Evolutionary conservation across 768 basidiomycete species (phyloP).

Genomic region (Tricholoma sp.): DNA sequence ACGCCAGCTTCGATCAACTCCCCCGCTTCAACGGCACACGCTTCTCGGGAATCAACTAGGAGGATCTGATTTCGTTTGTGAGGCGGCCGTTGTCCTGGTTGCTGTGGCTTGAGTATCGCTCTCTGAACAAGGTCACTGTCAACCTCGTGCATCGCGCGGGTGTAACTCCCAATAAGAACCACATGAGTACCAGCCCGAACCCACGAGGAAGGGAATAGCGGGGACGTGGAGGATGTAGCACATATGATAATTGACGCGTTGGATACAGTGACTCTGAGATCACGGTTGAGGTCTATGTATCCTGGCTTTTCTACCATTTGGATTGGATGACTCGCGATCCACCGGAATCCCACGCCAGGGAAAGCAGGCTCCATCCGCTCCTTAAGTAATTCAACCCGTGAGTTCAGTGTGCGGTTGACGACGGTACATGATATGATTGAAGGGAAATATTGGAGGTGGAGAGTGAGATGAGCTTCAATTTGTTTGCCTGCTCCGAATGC

Average conservation of each 20-base stretch:
- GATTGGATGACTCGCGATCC: conserved; percentile 8
- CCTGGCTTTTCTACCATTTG: background rate
- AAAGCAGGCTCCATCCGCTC: conserved; percentile 19
- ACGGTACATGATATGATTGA: conserved; percentile 51
- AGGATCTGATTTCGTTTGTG: conserved; percentile 23
- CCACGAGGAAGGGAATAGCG: conserved; percentile 67
- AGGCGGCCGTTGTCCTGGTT: too few relatives aligned
- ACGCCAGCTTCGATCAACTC: conserved; percentile 64
- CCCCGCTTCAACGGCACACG: conserved; percentile 74
- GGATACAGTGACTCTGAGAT: conserved; percentile 31
- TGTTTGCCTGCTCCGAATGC: conserved; percentile 75
- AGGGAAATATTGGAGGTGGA: conserved; percentile 54
- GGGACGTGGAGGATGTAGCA: conserved; percentile 65
- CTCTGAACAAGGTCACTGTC: conserved; percentile 51
- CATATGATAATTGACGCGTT: conserved; percentile 60
- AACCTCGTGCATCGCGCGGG: conserved; percentile 75
- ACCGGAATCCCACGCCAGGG: conserved; percentile 18
- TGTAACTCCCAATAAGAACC: conserved; percentile 80
- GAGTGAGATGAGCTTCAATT: conserved; percentile 55
- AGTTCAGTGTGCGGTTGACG: conserved; percentile 54
- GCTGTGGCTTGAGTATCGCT: conserved; percentile 23
- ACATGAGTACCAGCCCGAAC: conserved; percentile 62
- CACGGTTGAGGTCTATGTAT: conserved; percentile 18
- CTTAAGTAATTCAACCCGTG: conserved; percentile 39
- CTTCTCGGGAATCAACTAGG: conserved; percentile 70